phyloP scores from a whole-genome alignment of 192 early-diverging fungal genomes.

The Coemansia sp. region DNA sequence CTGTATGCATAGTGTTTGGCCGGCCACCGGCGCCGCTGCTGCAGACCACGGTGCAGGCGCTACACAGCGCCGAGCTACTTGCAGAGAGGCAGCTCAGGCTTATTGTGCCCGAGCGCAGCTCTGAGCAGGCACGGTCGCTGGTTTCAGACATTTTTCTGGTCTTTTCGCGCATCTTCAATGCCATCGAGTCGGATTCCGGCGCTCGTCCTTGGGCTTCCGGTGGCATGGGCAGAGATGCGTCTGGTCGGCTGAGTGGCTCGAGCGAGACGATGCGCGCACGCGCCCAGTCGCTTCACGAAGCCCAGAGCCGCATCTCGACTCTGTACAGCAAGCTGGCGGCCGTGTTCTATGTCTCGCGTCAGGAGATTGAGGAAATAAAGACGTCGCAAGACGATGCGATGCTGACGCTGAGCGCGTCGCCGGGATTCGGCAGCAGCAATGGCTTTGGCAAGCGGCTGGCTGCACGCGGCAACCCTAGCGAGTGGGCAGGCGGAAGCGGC shows the following conservation, averaged over 20 bases:
- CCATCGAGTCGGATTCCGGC: slow-evolving; percentile 10
- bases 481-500: background rate
- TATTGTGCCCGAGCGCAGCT: slow-evolving; percentile 26
- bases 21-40: slow-evolving; percentile 12
- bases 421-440: background rate
- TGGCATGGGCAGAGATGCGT: slow-evolving; percentile 1
- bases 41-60: slow-evolving; percentile 13
- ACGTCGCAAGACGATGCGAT: slow-evolving; percentile 20
- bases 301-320: slow-evolving; percentile 23
- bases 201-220: slow-evolving; percentile 1
- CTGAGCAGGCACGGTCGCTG: slow-evolving; percentile 30
- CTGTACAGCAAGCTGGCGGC: slow-evolving; percentile 22
- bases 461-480: slow-evolving; percentile 12
- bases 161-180: slow-evolving; percentile 21
- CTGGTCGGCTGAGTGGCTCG: background rate
- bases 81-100: slow-evolving; percentile 40
- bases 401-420: slow-evolving; percentile 5
- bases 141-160: slow-evolving; percentile 30
- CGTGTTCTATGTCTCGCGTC: slow-evolving; percentile 24
- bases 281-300: slow-evolving; percentile 22
- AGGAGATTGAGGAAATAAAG: slow-evolving; percentile 27
- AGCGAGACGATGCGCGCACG: slow-evolving; percentile 27
- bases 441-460: slow-evolving; percentile 29
- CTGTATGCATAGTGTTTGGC: slow-evolving; percentile 21
- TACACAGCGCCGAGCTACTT: slow-evolving; percentile 30